phyloP scores from a whole-genome alignment of 805 yeast genomes.

The Tetrapisispora namnaoensis region DNA sequence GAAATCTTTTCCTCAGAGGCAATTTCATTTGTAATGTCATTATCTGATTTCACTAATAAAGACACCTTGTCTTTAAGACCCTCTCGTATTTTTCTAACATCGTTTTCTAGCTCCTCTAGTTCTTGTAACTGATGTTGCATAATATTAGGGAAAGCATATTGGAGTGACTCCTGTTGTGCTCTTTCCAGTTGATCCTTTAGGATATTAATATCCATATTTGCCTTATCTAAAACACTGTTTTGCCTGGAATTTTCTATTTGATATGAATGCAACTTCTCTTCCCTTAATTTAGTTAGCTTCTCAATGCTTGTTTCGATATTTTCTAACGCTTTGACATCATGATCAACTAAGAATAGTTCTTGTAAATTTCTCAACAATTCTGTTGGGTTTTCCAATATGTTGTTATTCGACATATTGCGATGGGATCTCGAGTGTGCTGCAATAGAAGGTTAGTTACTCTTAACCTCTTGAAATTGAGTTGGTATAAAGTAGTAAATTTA shows the following conservation, averaged over 20 bases:
- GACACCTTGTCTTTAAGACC: slow-evolving; percentile 14
- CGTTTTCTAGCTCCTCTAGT: slow-evolving; percentile 17
- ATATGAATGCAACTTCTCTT: slow-evolving; percentile 4
- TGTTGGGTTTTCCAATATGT: slow-evolving; percentile 14
- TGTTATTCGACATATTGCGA: background rate
- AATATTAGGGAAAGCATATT: slow-evolving; percentile 9
- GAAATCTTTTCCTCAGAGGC: background rate
- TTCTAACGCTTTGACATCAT: slow-evolving; percentile 13
- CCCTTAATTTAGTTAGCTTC: slow-evolving; percentile 5
- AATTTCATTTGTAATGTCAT: background rate
- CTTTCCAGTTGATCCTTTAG: slow-evolving; percentile 8
- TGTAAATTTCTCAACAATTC: slow-evolving; percentile 18
- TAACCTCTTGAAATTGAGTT: no score
- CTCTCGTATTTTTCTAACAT: slow-evolving; percentile 13
- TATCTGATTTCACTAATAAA: slow-evolving; percentile 8
- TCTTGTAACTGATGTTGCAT: slow-evolving; percentile 16
- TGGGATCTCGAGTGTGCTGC: no score
- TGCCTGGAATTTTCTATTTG: slow-evolving; percentile 7
- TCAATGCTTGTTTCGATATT: slow-evolving; percentile 12
- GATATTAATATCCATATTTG: slow-evolving; percentile 4
- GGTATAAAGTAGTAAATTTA: no score
- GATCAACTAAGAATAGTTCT: slow-evolving; percentile 21
- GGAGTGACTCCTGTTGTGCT: slow-evolving; percentile 10
- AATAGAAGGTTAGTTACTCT: no score
- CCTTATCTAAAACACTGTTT: slow-evolving; percentile 5